Evolutionary conservation across 2,329 filamentous ascomycete genomes (phyloP), one percentile per base, ranked within the genome.

Genomic region (Xylaria sp.): DNA sequence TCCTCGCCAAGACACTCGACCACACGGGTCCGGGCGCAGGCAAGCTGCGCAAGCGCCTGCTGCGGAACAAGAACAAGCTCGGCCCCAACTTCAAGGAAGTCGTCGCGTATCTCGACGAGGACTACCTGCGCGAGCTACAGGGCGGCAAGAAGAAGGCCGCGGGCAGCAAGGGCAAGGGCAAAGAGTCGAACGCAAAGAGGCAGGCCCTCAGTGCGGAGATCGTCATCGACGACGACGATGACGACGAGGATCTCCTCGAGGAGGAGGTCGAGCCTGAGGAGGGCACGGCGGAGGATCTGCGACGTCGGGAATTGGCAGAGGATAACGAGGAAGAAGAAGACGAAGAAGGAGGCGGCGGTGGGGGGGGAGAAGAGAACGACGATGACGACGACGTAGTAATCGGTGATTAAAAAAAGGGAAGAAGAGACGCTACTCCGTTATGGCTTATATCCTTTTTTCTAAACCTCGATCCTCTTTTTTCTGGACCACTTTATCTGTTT

Each of bases 41-140:
- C 35, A 84, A 83, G 70, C 80, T 96, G 42, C 83, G 84, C 63
- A 83, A 85, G 67, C 83, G 92, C 18, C 78, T 99, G 19, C 80
- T 88, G 68, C 82, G 90, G 65, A 97, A 99, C 75, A 88, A 88
- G 70, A 79, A 78, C n/a, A 86, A 85, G 70, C 81, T 99, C 2
- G 94, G 94, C 2, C 79, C 83, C 51, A 97, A 94, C 71, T 95
- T 90, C 79, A 90, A 88, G 69, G 91, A 94, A 68, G 85, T 97
- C 5, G 78, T 96, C 3, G 83, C 85, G 7, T 94, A 88, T 72
- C 78, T 97, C 3, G 92, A 96, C 68, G 84, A 88, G 59, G 79
- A 81, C 53, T 86, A 87, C 68, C 73, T 83, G 49, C 79, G 80
- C 66, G 77, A 79, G 55, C 64, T 74, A 59, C 73, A 74, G 55